Evolutionary conservation across 768 basidiomycete genomes (phyloP).

Genomic region (Phlegmacium glaucopus): DNA sequence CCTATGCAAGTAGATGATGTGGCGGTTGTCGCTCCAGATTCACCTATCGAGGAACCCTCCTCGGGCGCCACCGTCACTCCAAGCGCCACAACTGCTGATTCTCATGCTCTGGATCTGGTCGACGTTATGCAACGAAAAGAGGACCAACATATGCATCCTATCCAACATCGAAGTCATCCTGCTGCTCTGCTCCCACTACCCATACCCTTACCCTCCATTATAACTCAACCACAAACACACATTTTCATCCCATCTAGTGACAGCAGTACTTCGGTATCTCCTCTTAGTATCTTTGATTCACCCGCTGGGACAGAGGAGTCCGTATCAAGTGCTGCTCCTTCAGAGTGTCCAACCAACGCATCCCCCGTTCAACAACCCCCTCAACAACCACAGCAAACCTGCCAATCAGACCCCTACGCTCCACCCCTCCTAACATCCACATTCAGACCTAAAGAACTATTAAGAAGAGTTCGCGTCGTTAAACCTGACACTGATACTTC

Average conservation of each 20-base stretch:
- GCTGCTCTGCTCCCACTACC: slow-evolving; percentile 3
- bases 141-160: slow-evolving; percentile 55
- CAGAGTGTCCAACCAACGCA: background rate
- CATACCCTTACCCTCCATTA: slow-evolving; percentile 2
- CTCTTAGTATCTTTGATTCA: no score
- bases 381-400: slow-evolving; percentile 7
- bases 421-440: slow-evolving; percentile 46
- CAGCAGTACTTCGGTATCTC: no score
- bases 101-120: background rate
- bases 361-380: slow-evolving; percentile 6
- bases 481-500: slow-evolving; percentile 1
- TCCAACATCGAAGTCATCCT: slow-evolving; percentile 28
- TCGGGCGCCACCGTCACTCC: background rate
- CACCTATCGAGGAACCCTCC: no score
- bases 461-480: slow-evolving; percentile 22
- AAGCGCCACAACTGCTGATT: background rate
- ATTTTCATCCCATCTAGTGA: no score
- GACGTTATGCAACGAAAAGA: slow-evolving; percentile 18
- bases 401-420: slow-evolving; percentile 20
- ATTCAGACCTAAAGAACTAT: slow-evolving; percentile 45
- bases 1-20: slow-evolving; percentile 8
- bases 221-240: slow-evolving; percentile 2
- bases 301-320: no score
- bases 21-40: slow-evolving; percentile 3
- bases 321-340: no score